Evolutionary conservation across 1,284 basidiomycete species (phyloP), one percentile per base, ranked within the genome.

Genomic region (Spongispora temasekensis): DNA sequence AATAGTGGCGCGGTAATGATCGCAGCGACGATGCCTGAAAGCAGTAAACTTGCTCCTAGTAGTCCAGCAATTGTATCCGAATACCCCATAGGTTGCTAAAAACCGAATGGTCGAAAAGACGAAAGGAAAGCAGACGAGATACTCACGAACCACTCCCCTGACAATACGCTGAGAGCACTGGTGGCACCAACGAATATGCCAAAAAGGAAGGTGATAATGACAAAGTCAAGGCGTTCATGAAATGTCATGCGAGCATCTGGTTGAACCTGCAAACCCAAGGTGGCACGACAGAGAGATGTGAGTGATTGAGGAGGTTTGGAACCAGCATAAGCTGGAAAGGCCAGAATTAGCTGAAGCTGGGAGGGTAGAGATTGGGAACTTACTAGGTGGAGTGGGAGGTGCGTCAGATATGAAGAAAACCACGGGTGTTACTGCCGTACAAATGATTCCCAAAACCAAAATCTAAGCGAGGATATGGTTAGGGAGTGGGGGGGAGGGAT

Each of bases 361-460:
- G 23, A 19, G 9, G 46, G 31, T n/a, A n/a, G n/a, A n/a, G 23
- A 40, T 15, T 23, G 17, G 42, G 55, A 10, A 65, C 82, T 58
- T 73, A 93, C 91, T 92, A 0, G 91, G 91, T 31, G 91, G 91
- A 2, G 82, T 86, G 9, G 90, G 90, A 9, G 91, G 91, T 1
- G 78, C 77, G 37, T 77, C 76, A 2, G 77, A 67, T 31, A 93
- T 81, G 15, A 91, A 68, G 53, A 91, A 76, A 4, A 83, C 78
- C 28, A 79, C 75, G 0, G 89, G 90, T 4, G 77, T 68, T 2
- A 79, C 81, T 2, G 75, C 89, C 2, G 87, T 88, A n/a, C 81
- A 84, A 15, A 91, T 81, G 60, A 92, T 87, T 0, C 80, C 91
- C 23, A 93, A 79, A 10, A 90, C 75, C 8, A 93, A 76, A 46